Evolutionary conservation across 805 yeast genomes (phyloP).

Genomic region (Saitoella complicata): DNA sequence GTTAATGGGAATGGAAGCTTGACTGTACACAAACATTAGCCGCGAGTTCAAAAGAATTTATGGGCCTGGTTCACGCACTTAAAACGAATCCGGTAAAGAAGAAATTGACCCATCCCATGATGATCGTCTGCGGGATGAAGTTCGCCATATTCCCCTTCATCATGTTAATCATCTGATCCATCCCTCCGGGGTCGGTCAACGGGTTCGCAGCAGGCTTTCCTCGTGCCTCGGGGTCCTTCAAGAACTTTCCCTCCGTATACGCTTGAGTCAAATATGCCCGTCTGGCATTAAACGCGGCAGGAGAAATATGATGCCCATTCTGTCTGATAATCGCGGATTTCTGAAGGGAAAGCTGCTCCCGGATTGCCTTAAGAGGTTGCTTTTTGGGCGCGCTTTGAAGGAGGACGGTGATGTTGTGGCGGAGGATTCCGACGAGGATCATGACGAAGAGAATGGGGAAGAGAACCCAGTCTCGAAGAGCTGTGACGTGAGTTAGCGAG

Average conservation of each 20-base stretch:
- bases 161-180: slow-evolving; percentile 61
- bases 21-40: slow-evolving; percentile 24
- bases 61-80: slow-evolving; percentile 5
- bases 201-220: slow-evolving; percentile 31
- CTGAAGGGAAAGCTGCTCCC: slow-evolving; percentile 49
- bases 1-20: slow-evolving; percentile 86
- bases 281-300: slow-evolving; percentile 37
- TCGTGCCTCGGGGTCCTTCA: slow-evolving; percentile 31
- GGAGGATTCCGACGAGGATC: slow-evolving; percentile 69
- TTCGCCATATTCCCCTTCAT: slow-evolving; percentile 68
- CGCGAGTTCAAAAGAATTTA: not conserved
- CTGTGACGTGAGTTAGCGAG: not conserved
- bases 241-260: slow-evolving; percentile 38
- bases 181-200: slow-evolving; percentile 49
- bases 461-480: slow-evolving; percentile 72
- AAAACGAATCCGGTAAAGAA: slow-evolving; percentile 68
- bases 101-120: slow-evolving; percentile 92
- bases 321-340: slow-evolving; percentile 42
- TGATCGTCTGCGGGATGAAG: slow-evolving; percentile 78
- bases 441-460: slow-evolving; percentile 79
- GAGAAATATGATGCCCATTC: slow-evolving; percentile 37
- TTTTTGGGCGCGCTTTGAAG: slow-evolving; percentile 43
- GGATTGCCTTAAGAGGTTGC: slow-evolving; percentile 32
- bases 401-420: slow-evolving; percentile 50
- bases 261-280: slow-evolving; percentile 32